These are phyloP conservation scores for Poterioochromonas sp. DNA, from an alignment of 352 stramenopile species.

Conservation along the genomic window DNA sequence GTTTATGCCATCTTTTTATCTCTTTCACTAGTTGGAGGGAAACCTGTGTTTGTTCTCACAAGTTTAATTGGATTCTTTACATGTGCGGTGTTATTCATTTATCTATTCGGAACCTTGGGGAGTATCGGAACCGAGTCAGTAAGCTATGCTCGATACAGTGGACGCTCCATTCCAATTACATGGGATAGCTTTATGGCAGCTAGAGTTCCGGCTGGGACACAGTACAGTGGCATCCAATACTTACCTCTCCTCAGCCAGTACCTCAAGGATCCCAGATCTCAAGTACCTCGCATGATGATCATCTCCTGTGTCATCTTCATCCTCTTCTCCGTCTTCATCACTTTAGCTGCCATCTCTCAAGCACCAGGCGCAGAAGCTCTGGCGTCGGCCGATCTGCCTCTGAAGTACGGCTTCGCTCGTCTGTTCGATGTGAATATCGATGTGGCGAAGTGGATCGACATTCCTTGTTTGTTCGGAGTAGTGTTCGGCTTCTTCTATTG, in stretches of 20 bases:
- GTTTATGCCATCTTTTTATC: conserved; percentile 15
- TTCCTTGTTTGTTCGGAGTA: conserved; percentile 13
- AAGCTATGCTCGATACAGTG: conserved; percentile 11
- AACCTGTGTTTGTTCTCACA: conserved; percentile 13
- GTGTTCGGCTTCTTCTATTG: conserved; percentile 11
- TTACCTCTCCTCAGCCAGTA: conserved; percentile 4
- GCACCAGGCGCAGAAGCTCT: conserved; percentile 5
- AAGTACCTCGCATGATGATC: conserved; percentile 11
- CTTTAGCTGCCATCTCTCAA: conserved; percentile 11
- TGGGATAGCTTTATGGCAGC: conserved; percentile 2
- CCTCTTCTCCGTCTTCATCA: conserved; percentile 10
- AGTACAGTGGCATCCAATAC: not conserved
- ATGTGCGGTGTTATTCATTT: conserved; percentile 11
- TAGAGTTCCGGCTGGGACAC: not conserved
- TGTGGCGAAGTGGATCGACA: conserved; percentile 8
- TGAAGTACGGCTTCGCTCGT: conserved; percentile 8
- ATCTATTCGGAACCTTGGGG: conserved; percentile 3
- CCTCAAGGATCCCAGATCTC: conserved; percentile 8
- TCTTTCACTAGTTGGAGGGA: conserved; percentile 11
- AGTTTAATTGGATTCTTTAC: conserved; percentile 17
- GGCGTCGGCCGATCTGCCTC: conserved; percentile 2
- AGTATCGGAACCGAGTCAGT: conserved; percentile 5
- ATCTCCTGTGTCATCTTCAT: conserved; percentile 13
- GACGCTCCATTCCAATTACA: conserved; percentile 7
- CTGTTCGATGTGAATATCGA: conserved; percentile 13